Conservation (phyloP, 2,329 filamentous ascomycete species). For the Cadophora malorum region DNA sequence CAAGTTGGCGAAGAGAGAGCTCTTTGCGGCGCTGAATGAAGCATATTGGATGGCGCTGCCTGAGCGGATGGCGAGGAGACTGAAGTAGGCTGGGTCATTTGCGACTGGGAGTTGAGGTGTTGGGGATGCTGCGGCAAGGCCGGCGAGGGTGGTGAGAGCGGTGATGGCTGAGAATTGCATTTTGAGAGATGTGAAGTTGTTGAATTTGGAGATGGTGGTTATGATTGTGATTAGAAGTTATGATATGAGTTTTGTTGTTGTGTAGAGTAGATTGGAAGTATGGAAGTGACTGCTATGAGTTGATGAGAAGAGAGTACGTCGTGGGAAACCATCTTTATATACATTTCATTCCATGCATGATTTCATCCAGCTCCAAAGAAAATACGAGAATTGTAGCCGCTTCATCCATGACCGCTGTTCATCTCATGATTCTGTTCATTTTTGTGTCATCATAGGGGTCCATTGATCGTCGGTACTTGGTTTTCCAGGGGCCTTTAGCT, state of each 20-base stretch:
- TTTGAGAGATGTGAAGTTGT: not conserved
- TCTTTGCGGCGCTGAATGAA: constrained; percentile 9
- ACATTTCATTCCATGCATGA: not conserved
- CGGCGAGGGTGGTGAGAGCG: constrained; percentile 8
- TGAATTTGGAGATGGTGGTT: not conserved
- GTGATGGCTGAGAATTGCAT: constrained; percentile 18
- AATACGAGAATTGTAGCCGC: not conserved
- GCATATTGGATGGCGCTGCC: constrained; percentile 10
- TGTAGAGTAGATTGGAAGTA: not conserved
- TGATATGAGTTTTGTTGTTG: constrained; percentile 2
- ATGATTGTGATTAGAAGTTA: not conserved
- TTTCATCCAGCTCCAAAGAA: not conserved
- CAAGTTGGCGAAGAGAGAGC: constrained; percentile 10
- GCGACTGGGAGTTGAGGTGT: constrained; percentile 11
- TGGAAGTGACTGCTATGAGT: not conserved
- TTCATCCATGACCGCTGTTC: constrained; percentile 1
- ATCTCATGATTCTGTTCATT: constrained; percentile 1
- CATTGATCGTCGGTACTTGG: constrained; percentile 14
- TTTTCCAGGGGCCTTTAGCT: not conserved
- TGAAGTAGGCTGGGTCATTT: constrained; percentile 7
- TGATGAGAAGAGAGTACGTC: not conserved
- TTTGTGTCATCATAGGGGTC: not conserved
- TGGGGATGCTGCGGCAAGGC: constrained; percentile 9
- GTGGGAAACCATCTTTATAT: constrained; percentile 3
- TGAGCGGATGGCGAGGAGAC: constrained; percentile 15